Percentiles rank a stretch among this genome's conserved stretches.
phyloP scores from a whole-genome alignment of 257 asterid genomes.

The Plantago major region DNA sequence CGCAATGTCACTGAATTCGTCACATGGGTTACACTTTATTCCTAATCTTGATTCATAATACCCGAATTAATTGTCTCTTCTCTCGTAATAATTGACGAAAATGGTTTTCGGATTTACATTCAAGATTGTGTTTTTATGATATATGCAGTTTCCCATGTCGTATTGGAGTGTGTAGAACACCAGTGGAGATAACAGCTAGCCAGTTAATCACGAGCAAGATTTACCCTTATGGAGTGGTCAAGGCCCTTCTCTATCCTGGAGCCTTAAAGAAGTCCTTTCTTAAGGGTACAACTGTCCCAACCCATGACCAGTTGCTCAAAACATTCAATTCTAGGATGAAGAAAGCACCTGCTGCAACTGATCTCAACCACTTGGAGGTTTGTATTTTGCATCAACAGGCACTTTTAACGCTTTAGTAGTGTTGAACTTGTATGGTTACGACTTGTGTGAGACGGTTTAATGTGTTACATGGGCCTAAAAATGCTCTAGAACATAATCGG shows the following conservation, averaged over 20 bases:
- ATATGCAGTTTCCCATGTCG: constrained; percentile 52
- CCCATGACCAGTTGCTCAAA: constrained; percentile 29
- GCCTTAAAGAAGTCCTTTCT: constrained; percentile 33
- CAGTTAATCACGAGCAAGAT: constrained; percentile 37
- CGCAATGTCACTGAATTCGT: background rate
- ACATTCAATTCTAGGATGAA: constrained; percentile 27
- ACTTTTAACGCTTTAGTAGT: no score
- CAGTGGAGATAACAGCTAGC: constrained; percentile 45
- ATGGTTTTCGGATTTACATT: no score
- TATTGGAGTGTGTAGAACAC: constrained; percentile 47
- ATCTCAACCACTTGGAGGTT: constrained; percentile 67
- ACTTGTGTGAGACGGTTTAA: no score
- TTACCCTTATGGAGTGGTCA: constrained; percentile 36
- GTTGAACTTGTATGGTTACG: no score
- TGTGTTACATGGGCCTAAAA: no score
- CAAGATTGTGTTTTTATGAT: background rate
- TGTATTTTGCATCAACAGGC: background rate
- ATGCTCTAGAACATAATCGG: no score
- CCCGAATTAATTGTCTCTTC: no score
- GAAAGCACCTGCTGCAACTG: constrained; percentile 18
- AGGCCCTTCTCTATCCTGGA: constrained; percentile 57
- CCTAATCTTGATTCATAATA: background rate
- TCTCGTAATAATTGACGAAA: no score
- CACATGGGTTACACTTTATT: background rate
- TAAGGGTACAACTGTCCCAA: constrained; percentile 30